These are phyloP conservation scores for Macrolepiota fuliginosa DNA, from an alignment of 768 basidiomycete genomes.

Conservation along the genomic window DNA sequence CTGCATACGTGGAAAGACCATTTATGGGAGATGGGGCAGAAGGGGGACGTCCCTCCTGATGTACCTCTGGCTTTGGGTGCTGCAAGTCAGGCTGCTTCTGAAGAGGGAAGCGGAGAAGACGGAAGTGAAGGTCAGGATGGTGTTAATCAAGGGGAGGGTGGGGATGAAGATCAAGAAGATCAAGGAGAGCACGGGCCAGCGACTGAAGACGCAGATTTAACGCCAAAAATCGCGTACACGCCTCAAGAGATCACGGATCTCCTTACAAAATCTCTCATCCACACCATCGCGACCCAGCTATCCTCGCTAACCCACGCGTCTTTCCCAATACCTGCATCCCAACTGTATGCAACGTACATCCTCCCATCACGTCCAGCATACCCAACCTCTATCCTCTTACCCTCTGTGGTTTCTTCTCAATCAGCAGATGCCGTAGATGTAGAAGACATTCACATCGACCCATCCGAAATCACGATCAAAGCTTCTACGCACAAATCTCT, in stretches of 20 bases:
- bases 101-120: slow-evolving; percentile 18
- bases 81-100: slow-evolving; percentile 14
- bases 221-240: slow-evolving; percentile 23
- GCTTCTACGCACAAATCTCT: slow-evolving; percentile 80
- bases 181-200: too few relatives aligned
- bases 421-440: slow-evolving; percentile 24
- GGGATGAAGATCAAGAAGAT: background rate
- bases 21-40: slow-evolving; percentile 73
- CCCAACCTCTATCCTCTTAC: slow-evolving; percentile 36
- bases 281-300: slow-evolving; percentile 56
- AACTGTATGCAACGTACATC: slow-evolving; percentile 73
- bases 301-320: slow-evolving; percentile 43
- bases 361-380: slow-evolving; percentile 80
- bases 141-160: background rate
- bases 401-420: slow-evolving; percentile 21
- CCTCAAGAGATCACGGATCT: slow-evolving; percentile 52
- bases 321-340: slow-evolving; percentile 77
- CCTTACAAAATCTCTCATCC: slow-evolving; percentile 61
- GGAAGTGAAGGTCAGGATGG: background rate
- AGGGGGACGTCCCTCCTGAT: slow-evolving; percentile 50
- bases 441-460: slow-evolving; percentile 28
- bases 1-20: slow-evolving; percentile 77
- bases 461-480: slow-evolving; percentile 66
- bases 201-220: background rate
- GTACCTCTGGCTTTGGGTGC: slow-evolving; percentile 19